A percentile compares a stretch with the other conserved stretches of the same genome.
phyloP scores from a whole-genome alignment of 371 early-diverging fungal species.

The Fennellomyces sp. region DNA sequence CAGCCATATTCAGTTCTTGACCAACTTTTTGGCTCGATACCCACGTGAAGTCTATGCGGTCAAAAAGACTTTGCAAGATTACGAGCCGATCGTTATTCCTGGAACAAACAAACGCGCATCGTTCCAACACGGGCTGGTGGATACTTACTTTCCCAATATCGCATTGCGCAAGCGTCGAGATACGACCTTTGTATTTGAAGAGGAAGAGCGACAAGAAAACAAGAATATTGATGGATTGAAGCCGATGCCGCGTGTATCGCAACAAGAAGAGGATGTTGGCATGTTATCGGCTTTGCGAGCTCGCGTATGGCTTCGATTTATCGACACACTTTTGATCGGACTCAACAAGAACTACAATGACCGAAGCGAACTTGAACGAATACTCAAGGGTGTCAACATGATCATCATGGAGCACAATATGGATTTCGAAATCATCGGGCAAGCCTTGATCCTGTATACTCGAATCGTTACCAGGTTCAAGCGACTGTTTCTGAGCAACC shows the following conservation, averaged over 20 bases:
- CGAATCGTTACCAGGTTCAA: slow-evolving; percentile 59
- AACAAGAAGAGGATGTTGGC: slow-evolving; percentile 29
- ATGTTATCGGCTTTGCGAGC: slow-evolving; percentile 55
- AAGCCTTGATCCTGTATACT: slow-evolving; percentile 58
- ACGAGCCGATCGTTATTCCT: slow-evolving; percentile 37
- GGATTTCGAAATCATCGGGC: slow-evolving; percentile 62
- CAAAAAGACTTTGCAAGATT: slow-evolving; percentile 53
- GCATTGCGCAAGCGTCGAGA: slow-evolving; percentile 22
- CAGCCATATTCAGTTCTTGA: slow-evolving; percentile 66
- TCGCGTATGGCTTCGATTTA: slow-evolving; percentile 63
- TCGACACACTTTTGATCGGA: slow-evolving; percentile 55
- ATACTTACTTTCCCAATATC: slow-evolving; percentile 30
- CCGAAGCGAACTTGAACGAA: slow-evolving; percentile 54
- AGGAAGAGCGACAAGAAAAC: neutral
- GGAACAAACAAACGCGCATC: neutral
- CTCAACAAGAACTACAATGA: slow-evolving; percentile 62
- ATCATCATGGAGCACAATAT: slow-evolving; percentile 57
- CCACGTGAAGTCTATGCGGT: slow-evolving; percentile 61
- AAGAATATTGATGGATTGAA: neutral
- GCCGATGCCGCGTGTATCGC: slow-evolving; percentile 10
- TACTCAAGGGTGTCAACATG: slow-evolving; percentile 60
- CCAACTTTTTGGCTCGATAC: slow-evolving; percentile 59
- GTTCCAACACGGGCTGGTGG: neutral
- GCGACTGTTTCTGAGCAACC: slow-evolving; percentile 61
- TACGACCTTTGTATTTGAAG: slow-evolving; percentile 18